Evolutionary conservation across 208 protist species (phyloP).

Genomic region (Tritrichomonas foetus): DNA sequence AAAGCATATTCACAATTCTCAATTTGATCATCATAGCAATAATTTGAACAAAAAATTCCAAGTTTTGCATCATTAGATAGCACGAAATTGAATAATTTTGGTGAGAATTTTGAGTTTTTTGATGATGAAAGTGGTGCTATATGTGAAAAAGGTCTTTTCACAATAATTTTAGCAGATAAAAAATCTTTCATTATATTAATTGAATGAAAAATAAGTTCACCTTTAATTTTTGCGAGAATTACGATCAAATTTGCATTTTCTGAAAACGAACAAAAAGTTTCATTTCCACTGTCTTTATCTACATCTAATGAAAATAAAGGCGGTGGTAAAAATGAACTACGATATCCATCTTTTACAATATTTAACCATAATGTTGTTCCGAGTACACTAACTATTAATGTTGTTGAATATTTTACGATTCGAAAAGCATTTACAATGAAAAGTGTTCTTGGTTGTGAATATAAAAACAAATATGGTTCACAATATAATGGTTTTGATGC

Average conservation of each 20-base stretch:
- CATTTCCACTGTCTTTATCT: not conserved
- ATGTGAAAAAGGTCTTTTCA: not conserved
- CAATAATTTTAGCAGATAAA: not conserved
- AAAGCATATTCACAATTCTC: not conserved
- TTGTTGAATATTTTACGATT: too few species aligned
- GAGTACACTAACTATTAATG: not conserved
- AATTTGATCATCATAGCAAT: not conserved
- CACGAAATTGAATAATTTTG: not conserved
- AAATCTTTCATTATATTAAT: not conserved
- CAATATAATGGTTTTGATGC: not conserved
- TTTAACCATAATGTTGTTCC: not conserved
- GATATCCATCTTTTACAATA: not conserved
- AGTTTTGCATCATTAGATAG: not conserved
- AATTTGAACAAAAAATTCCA: not conserved
- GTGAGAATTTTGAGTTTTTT: not conserved
- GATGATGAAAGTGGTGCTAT: not conserved
- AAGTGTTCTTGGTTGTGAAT: not conserved
- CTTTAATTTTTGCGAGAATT: not conserved
- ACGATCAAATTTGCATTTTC: not conserved
- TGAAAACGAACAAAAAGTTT: not conserved
- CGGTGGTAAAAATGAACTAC: not conserved
- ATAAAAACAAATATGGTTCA: not conserved
- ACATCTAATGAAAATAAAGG: not conserved
- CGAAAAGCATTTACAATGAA: not conserved
- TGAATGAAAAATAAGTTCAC: not conserved